These are phyloP conservation scores for Tuber calosporum DNA, from an alignment of 495 filamentous ascomycete species.

Conservation along the genomic window DNA sequence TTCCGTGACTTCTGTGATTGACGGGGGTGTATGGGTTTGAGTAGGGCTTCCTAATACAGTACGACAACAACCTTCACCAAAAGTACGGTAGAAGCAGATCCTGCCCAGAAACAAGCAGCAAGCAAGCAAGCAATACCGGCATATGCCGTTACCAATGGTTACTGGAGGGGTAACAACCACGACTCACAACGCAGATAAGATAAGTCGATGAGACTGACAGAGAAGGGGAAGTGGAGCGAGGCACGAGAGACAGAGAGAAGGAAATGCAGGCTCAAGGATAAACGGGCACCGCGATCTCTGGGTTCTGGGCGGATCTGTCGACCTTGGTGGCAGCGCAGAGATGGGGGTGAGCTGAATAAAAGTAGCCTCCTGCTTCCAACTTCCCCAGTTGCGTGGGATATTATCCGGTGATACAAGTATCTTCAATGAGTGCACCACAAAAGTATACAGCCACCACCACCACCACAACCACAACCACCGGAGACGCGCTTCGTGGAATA, in stretches of 20 bases:
- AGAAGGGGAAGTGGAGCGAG: neutral
- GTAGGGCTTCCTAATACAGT: neutral
- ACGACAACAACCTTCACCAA: neutral
- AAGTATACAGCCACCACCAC: neutral
- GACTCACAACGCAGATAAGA: neutral
- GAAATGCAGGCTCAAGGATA: conserved; percentile 21
- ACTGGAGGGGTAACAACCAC: neutral
- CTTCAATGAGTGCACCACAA: neutral
- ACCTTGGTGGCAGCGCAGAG: conserved; percentile 19
- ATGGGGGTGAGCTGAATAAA: conserved; percentile 12
- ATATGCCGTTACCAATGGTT: neutral
- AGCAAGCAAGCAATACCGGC: no score
- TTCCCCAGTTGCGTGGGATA: conserved; percentile 36
- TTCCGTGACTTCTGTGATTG: neutral
- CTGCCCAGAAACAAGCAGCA: neutral
- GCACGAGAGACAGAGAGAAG: neutral
- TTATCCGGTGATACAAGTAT: conserved; percentile 29
- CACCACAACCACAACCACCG: neutral
- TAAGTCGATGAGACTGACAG: neutral
- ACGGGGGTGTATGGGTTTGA: neutral
- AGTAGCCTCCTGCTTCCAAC: conserved; percentile 23
- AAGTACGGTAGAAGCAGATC: neutral
- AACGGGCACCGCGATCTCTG: conserved; percentile 34
- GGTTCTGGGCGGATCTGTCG: conserved; percentile 33
- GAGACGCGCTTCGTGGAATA: neutral